Evolutionary conservation across 768 basidiomycete species (phyloP).

Genomic region (Pilatotrama ljubarskyi): DNA sequence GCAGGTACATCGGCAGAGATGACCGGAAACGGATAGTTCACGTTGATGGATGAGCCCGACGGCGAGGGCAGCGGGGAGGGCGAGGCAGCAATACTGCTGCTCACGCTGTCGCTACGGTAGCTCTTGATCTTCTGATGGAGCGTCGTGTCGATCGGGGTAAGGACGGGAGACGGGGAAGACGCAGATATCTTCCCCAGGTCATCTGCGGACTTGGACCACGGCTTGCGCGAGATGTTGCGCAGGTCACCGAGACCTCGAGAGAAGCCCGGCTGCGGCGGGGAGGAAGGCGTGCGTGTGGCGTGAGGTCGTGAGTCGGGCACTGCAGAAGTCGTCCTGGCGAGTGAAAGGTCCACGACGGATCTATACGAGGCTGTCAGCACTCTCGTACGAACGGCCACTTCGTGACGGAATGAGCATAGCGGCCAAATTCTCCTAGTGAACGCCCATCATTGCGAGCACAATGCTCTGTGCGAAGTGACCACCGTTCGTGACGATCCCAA

Average conservation of each 20-base stretch:
- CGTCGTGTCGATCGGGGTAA: slow-evolving; percentile 43
- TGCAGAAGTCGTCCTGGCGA: slow-evolving; percentile 42
- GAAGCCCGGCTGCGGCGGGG: slow-evolving; percentile 32
- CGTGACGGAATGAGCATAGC: neutral
- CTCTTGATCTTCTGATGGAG: slow-evolving; percentile 65
- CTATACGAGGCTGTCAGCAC: slow-evolving; percentile 34
- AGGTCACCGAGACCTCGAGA: slow-evolving; percentile 61
- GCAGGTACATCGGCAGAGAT: slow-evolving; percentile 22
- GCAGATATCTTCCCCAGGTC: slow-evolving; percentile 61
- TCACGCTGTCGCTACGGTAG: slow-evolving; percentile 60
- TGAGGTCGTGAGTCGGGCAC: slow-evolving; percentile 35
- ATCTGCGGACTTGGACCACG: slow-evolving; percentile 80
- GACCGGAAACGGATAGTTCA: slow-evolving; percentile 35
- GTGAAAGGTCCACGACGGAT: slow-evolving; percentile 65
- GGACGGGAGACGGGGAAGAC: slow-evolving; percentile 31
- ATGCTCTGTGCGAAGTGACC: too few species aligned
- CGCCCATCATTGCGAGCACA: too few species aligned
- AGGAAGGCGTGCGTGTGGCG: slow-evolving; percentile 30
- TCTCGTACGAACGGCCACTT: neutral
- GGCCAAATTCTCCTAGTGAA: neutral
- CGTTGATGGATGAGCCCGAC: slow-evolving; percentile 22
- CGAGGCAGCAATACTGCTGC: slow-evolving; percentile 31
- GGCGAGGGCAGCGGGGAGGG: slow-evolving; percentile 35
- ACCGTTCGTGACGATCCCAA: neutral
- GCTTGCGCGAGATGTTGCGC: slow-evolving; percentile 64